These are phyloP conservation scores for Globisporangium okanoganense DNA, from an alignment of 352 stramenopile species.

Conservation along the genomic window DNA sequence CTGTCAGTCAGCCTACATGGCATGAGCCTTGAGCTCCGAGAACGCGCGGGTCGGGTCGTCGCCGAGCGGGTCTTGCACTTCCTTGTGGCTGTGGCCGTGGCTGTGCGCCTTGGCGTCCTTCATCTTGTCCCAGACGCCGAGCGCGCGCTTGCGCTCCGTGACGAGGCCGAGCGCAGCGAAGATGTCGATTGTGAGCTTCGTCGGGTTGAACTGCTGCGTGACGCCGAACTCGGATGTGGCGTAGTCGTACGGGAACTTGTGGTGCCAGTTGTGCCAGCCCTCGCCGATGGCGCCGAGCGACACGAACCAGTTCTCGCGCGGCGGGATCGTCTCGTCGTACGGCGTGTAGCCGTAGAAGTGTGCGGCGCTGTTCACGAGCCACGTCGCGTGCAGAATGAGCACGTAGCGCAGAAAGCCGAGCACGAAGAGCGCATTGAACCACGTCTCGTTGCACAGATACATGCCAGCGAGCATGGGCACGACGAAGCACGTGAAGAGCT, in stretches of 20 bases:
- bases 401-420: conserved; percentile 94
- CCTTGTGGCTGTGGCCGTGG: conserved; percentile 23
- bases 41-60: conserved; percentile 51
- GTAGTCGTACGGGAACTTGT: conserved; percentile 99
- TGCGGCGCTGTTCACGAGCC: conserved; percentile 97
- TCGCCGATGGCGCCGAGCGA: conserved; percentile 95
- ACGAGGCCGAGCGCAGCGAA: conserved; percentile 91
- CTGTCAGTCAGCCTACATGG: no score
- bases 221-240: conserved; percentile 96
- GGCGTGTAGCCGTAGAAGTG: conserved; percentile 98
- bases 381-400: conserved; percentile 96
- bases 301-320: conserved; percentile 97
- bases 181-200: conserved; percentile 96
- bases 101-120: conserved; percentile 56
- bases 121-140: conserved; percentile 93
- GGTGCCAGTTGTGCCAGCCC: conserved; percentile 99
- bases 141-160: conserved; percentile 92
- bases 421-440: conserved; percentile 96
- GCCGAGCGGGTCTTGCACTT: conserved; percentile 46
- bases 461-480: conserved; percentile 91
- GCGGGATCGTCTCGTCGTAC: conserved; percentile 94
- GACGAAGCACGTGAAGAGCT: conserved; percentile 98
- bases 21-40: conserved; percentile 53
- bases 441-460: conserved; percentile 88
- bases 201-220: conserved; percentile 96